Evolutionary conservation across 2,329 filamentous ascomycete species (phyloP).

Genomic region (Thielaviopsis ethacetica): DNA sequence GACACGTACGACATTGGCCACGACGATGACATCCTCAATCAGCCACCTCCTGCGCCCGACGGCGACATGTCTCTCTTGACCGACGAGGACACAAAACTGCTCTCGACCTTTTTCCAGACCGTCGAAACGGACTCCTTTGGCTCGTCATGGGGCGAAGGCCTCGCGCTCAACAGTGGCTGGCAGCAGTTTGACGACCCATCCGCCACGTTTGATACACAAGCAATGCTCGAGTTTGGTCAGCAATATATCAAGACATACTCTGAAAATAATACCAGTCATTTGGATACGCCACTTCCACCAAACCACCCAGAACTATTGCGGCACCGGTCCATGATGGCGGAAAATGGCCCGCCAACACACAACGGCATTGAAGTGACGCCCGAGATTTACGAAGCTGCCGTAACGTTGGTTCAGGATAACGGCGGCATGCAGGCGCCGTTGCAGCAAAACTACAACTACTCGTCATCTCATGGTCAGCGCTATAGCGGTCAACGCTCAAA

Average conservation of each 20-base stretch:
- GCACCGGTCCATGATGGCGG: conserved; percentile 10
- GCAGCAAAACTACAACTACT: conserved; percentile 20
- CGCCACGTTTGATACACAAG: conserved; percentile 12
- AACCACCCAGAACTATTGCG: conserved; percentile 15
- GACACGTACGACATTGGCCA: conserved; percentile 25
- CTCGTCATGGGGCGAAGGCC: conserved; percentile 33
- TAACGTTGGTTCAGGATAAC: conserved; percentile 11
- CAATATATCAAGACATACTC: not conserved
- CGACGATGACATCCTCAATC: conserved; percentile 17
- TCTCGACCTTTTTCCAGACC: conserved; percentile 41
- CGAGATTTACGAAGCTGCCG: conserved; percentile 10
- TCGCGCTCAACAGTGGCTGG: conserved; percentile 35
- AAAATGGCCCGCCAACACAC: not conserved
- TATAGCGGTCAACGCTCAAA: not conserved
- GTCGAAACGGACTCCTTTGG: conserved; percentile 35
- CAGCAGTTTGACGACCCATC: conserved; percentile 25
- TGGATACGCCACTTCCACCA: conserved; percentile 1
- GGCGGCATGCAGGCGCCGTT: conserved; percentile 24
- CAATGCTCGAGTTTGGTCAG: conserved; percentile 13
- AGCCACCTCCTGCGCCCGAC: conserved; percentile 42
- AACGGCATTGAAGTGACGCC: conserved; percentile 5
- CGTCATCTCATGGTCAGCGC: conserved; percentile 4
- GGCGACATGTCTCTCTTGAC: conserved; percentile 49
- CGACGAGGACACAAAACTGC: conserved; percentile 40
- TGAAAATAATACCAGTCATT: not conserved